Evolutionary conservation across 2,329 filamentous ascomycete genomes (phyloP), one percentile per base, ranked within the genome.

Genomic region (Fulvia fulva): DNA sequence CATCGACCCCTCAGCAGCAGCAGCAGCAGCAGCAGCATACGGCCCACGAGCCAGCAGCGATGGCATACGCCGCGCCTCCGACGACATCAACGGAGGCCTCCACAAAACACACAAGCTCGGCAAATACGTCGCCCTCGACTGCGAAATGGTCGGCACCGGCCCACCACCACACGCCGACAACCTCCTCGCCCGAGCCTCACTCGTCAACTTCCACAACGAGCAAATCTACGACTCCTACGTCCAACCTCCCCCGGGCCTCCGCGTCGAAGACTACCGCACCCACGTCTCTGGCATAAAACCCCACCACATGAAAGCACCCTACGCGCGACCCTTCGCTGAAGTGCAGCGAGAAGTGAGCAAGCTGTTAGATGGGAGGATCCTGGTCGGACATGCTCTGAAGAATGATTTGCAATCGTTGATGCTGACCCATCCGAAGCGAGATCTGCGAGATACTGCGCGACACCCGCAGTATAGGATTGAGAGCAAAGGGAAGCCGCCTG

Each of bases 211-310:
- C 74, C 91, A 97, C 71, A 92, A 92, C 19, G 84, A 88, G 26
- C 91, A 96, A 73, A 78, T 99, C 47, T 97, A 97, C 81, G 94
- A 99, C 77, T 93, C 90, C 12, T 97, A 89, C 70, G 94, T 97
- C 9, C 83, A 84, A 55, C 89, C 90, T 1, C 68, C 69, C 7
- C 56, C 65, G 0, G 61, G 63, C 0, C 85, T 85, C 59, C 87
- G 91, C 69, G 90, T 99, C 1, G 91, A 89, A 14, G 90, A 99
- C 74, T 99, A 92, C 88, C 85, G 94, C 61, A 97, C 92, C 2
- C 79, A 82, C 60, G 87, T 97, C 43, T 95, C 89, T 61, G 94
- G 94, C 6, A 88, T 99, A 60, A 83, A 84, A 52, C 82, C 88
- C 0, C 84, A 83, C 59, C 85, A 91, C 64, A 87, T 97, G 82